Evolutionary conservation across 768 basidiomycete species (phyloP).

Genomic region (Tricholoma saponaceum): DNA sequence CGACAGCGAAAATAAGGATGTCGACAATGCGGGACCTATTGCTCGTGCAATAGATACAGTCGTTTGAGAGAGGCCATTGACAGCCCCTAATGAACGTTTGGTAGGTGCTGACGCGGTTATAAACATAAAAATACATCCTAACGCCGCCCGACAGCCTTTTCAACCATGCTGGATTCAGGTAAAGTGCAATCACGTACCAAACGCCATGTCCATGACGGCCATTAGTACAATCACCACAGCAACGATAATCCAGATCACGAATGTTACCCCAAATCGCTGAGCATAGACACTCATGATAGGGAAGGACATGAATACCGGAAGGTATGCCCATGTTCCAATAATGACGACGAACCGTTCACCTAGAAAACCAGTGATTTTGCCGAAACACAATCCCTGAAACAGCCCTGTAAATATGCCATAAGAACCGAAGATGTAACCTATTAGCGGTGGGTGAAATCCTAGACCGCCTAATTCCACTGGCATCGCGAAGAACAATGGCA

Average conservation of each 20-base stretch:
- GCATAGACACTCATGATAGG: conserved; percentile 41
- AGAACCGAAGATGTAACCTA: conserved; percentile 51
- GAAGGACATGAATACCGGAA: conserved; percentile 33
- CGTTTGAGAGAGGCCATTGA: conserved; percentile 55
- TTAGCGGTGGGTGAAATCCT: conserved; percentile 51
- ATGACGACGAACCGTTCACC: conserved; percentile 37
- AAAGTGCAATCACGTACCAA: conserved; percentile 25
- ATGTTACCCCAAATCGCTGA: conserved; percentile 25
- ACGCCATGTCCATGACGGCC: conserved; percentile 38
- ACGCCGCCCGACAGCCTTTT: conserved; percentile 1
- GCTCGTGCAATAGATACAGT: conserved; percentile 45
- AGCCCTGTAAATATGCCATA: conserved; percentile 34
- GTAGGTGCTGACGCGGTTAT: conserved; percentile 50
- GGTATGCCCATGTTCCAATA: conserved; percentile 27
- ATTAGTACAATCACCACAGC: conserved; percentile 22
- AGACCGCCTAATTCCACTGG: conserved; percentile 62
- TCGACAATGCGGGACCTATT: conserved; percentile 47
- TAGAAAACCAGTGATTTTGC: conserved; percentile 30
- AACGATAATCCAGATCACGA: conserved; percentile 34
- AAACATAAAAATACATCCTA: conserved; percentile 51
- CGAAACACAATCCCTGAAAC: conserved; percentile 34
- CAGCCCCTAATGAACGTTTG: conserved; percentile 49
- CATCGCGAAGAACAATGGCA: conserved; percentile 68
- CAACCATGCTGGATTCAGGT: conserved; percentile 10
- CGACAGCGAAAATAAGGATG: conserved; percentile 52